A percentile compares a stretch with the other conserved stretches of the same genome.
Conservation (phyloP, 192 early-diverging fungal species). For the Kappamyces sp. region DNA sequence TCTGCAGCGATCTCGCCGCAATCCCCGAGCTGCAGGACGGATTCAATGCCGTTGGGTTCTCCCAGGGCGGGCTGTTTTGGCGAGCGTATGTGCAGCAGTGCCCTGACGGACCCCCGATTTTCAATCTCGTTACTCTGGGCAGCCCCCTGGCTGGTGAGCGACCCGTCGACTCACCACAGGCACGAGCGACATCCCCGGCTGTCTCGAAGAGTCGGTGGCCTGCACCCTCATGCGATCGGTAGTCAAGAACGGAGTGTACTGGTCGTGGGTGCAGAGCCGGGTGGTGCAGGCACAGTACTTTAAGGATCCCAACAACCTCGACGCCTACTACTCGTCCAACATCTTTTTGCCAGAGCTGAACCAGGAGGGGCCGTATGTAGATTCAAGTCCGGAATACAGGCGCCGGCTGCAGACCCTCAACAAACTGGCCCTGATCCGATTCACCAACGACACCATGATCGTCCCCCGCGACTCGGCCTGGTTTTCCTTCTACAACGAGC, state of each 20-base stretch:
- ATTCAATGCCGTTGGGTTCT: constrained; percentile 92
- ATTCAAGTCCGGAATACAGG: constrained; percentile 53
- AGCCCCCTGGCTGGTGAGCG: constrained; percentile 66
- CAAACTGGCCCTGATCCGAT: constrained; percentile 76
- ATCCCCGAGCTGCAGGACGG: constrained; percentile 61
- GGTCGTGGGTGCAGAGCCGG: constrained; percentile 72
- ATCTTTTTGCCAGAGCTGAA: constrained; percentile 89
- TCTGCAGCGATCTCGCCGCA: constrained; percentile 60
- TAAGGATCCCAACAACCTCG: constrained; percentile 60
- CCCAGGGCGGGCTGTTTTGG: constrained; percentile 68
- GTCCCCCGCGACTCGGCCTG: constrained; percentile 38
- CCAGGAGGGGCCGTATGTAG: constrained; percentile 51
- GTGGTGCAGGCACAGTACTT: constrained; percentile 95
- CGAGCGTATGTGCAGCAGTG: constrained; percentile 82
- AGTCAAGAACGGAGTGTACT: constrained; percentile 75
- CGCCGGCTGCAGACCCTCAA: constrained; percentile 57
- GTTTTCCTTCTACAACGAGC: constrained; percentile 10
- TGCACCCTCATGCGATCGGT: constrained; percentile 77
- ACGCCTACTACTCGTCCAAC: constrained; percentile 66
- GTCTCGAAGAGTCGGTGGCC: constrained; percentile 42
- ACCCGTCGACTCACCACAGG: constrained; percentile 7
- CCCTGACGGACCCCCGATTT: constrained; percentile 56
- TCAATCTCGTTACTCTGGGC: constrained; percentile 81
- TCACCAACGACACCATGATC: constrained; percentile 73
- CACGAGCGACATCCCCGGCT: constrained; percentile 76